phyloP scores from a whole-genome alignment of 1,284 basidiomycete genomes.

The Ustilago loliicola region DNA sequence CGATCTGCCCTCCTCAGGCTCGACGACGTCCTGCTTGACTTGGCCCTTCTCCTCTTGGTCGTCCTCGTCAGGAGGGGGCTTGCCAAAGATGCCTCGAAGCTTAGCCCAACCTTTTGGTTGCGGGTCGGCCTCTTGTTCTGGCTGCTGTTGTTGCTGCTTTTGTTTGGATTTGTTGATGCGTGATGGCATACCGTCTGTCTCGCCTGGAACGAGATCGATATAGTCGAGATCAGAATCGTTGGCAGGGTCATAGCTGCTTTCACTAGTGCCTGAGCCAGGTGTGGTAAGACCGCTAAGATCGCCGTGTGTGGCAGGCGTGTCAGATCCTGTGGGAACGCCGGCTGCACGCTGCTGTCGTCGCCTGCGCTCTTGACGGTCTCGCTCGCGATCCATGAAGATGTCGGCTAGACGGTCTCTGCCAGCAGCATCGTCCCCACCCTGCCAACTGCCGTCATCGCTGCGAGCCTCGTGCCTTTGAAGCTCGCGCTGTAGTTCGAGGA shows the following conservation, averaged over 20 bases:
- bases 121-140: slow-evolving; percentile 23
- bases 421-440: slow-evolving; percentile 25
- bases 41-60: slow-evolving; percentile 53
- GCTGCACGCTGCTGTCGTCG: slow-evolving; percentile 22
- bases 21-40: slow-evolving; percentile 14
- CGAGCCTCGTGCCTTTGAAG: slow-evolving; percentile 58
- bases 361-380: slow-evolving; percentile 31
- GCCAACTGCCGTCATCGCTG: slow-evolving; percentile 45
- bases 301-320: slow-evolving; percentile 23
- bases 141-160: slow-evolving; percentile 6
- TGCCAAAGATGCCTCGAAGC: slow-evolving; percentile 59
- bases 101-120: slow-evolving; percentile 63
- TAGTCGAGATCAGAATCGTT: slow-evolving; percentile 66
- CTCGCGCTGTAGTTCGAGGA: slow-evolving; percentile 62
- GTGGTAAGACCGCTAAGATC: slow-evolving; percentile 54
- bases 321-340: background rate
- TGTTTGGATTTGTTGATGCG: slow-evolving; percentile 39
- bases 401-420: slow-evolving; percentile 31
- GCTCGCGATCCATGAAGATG: slow-evolving; percentile 46
- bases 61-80: slow-evolving; percentile 36
- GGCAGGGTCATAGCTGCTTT: slow-evolving; percentile 66
- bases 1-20: slow-evolving; percentile 15
- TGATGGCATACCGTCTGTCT: slow-evolving; percentile 68
- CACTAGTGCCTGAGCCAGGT: slow-evolving; percentile 52
- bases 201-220: slow-evolving; percentile 66